Percentiles rank a stretch among this genome's conserved stretches.
These are phyloP conservation scores for Saprolegnia diclina DNA, from an alignment of 352 stramenopile genomes.

Conservation along the genomic window DNA sequence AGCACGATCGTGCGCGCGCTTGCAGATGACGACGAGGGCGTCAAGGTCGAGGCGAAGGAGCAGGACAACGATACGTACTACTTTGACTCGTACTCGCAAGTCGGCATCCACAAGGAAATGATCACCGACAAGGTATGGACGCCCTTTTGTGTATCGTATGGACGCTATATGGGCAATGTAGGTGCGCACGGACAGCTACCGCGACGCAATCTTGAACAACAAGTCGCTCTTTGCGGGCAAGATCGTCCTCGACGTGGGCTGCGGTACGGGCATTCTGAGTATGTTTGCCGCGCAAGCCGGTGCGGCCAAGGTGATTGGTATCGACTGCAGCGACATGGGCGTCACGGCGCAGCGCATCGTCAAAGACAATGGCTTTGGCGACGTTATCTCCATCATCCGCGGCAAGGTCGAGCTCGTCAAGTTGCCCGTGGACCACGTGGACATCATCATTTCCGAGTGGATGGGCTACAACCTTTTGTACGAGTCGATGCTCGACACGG, in stretches of 20 bases:
- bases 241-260: constrained; percentile 96
- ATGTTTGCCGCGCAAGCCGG: constrained; percentile 95
- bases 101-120: constrained; percentile 97
- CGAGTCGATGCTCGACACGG: constrained; percentile 97
- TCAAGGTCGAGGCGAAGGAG: constrained; percentile 33
- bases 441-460: constrained; percentile 98
- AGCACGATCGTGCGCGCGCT: constrained; percentile 61
- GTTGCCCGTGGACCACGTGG: constrained; percentile 90
- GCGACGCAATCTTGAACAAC: constrained; percentile 97
- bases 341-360: constrained; percentile 94
- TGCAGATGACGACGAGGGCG: constrained; percentile 44
- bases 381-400: constrained; percentile 91
- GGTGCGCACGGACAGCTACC: constrained; percentile 95
- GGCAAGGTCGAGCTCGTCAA: constrained; percentile 94
- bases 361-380: constrained; percentile 86
- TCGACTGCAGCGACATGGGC: constrained; percentile 94
- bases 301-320: constrained; percentile 88
- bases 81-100: constrained; percentile 98
- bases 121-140: constrained; percentile 53
- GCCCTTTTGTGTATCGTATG: too few relatives aligned
- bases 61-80: constrained; percentile 91
- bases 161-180: constrained; percentile 31
- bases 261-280: constrained; percentile 95
- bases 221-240: constrained; percentile 95
- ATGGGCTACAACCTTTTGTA: constrained; percentile 98